Percentiles rank a stretch among this genome's conserved stretches.
Conservation (phyloP, 306 rosid genomes). For the Vigna hirtella region DNA sequence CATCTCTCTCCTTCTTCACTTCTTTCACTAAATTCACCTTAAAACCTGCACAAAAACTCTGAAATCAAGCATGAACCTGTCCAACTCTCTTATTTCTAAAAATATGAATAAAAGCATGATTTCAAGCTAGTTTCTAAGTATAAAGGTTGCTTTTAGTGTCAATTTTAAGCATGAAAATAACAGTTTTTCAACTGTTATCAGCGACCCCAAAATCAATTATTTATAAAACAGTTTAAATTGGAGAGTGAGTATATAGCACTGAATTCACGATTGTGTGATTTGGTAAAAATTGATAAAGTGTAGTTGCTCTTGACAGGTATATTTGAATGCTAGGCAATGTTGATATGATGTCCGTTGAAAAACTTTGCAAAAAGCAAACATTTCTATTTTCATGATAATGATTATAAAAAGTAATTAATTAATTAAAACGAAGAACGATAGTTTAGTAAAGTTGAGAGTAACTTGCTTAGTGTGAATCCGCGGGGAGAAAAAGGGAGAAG, state of each 20-base stretch:
- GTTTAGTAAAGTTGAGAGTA: conserved; percentile 17
- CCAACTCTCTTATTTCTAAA: too few species aligned
- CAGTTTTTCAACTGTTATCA: too few species aligned
- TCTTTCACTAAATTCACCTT: too few species aligned
- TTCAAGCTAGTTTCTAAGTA: too few species aligned
- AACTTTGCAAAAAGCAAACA: not conserved
- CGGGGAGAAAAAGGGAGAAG: conserved; percentile 61
- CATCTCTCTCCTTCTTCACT: too few species aligned
- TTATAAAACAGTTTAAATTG: not conserved
- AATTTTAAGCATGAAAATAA: too few species aligned
- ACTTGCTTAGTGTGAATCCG: conserved; percentile 40
- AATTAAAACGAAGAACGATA: not conserved
- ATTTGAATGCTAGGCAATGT: not conserved
- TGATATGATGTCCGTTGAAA: not conserved
- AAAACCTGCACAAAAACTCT: too few species aligned
- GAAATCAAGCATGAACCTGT: too few species aligned
- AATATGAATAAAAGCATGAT: too few species aligned
- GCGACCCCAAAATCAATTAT: not conserved
- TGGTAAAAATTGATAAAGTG: not conserved
- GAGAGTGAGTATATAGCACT: not conserved
- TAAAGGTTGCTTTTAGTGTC: too few species aligned
- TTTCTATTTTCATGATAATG: not conserved
- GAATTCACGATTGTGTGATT: not conserved
- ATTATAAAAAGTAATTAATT: not conserved
- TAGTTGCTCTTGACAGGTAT: not conserved